Conservation (phyloP, 2,329 filamentous ascomycete genomes). For the Pseudogymnoascus sp. region DNA sequence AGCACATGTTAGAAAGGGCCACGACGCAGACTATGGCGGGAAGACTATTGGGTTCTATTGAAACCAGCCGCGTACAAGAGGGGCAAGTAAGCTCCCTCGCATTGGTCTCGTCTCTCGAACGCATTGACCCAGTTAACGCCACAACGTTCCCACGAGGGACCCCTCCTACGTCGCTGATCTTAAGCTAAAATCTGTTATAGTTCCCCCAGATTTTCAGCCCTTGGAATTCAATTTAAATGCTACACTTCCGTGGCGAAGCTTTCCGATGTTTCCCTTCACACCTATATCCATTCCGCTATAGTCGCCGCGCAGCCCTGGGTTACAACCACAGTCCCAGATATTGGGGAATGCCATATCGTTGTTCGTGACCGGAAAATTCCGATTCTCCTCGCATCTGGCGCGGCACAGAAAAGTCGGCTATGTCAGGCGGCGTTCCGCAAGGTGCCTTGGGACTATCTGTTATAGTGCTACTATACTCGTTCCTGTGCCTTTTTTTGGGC, state of each 20-base stretch:
- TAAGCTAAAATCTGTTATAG: neutral
- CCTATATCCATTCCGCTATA: neutral
- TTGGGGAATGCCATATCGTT: neutral
- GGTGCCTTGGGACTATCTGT: slow-evolving; percentile 9
- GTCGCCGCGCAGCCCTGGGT: neutral
- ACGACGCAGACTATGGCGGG: neutral
- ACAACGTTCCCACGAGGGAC: neutral
- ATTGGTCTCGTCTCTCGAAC: neutral
- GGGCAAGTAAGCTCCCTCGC: neutral
- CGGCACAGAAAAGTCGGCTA: neutral
- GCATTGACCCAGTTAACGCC: neutral
- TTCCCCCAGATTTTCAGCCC: neutral
- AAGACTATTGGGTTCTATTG: neutral
- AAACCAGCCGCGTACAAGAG: neutral
- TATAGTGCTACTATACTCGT: slow-evolving; percentile 13
- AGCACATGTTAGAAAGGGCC: neutral
- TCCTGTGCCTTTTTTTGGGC: slow-evolving; percentile 8
- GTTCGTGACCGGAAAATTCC: neutral
- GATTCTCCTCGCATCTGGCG: neutral
- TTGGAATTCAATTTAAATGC: neutral
- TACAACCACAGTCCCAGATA: neutral
- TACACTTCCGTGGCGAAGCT: neutral
- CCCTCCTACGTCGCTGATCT: neutral
- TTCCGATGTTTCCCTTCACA: neutral
- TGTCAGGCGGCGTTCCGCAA: slow-evolving; percentile 8